Conservation (phyloP, 805 yeast species). For the Metschnikowia kunwiensis region DNA sequence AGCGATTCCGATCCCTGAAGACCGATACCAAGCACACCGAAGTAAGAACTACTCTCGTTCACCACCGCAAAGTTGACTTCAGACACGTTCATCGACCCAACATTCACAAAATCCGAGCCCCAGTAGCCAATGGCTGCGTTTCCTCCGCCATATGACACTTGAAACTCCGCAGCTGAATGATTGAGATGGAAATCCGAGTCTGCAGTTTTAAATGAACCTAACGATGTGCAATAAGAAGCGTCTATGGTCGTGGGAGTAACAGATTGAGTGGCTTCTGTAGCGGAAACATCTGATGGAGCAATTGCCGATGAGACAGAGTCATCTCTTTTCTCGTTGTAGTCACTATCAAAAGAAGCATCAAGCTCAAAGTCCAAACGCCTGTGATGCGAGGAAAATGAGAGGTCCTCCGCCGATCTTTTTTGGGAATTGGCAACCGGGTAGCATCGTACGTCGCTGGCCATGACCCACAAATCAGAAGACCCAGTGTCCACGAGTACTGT, state of each 20-base stretch:
- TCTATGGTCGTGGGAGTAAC: too few relatives aligned
- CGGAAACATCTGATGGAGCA: too few relatives aligned
- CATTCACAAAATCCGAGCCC: slow-evolving; percentile 58
- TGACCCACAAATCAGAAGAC: slow-evolving; percentile 44
- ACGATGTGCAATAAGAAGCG: slow-evolving; percentile 31
- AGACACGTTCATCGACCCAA: slow-evolving; percentile 48
- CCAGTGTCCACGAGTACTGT: slow-evolving; percentile 43
- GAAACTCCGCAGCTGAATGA: slow-evolving; percentile 38
- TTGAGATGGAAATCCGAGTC: slow-evolving; percentile 40
- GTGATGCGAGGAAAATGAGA: too few relatives aligned
- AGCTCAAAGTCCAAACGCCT: too few relatives aligned
- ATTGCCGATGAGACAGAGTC: too few relatives aligned
- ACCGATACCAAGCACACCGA: slow-evolving; percentile 77
- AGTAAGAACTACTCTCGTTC: slow-evolving; percentile 54
- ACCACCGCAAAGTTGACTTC: slow-evolving; percentile 73
- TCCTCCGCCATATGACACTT: slow-evolving; percentile 47
- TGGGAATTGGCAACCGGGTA: too few relatives aligned
- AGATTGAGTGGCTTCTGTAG: too few relatives aligned
- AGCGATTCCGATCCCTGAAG: slow-evolving; percentile 67
- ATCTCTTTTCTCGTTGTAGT: too few relatives aligned
- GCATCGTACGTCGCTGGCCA: slow-evolving; percentile 20
- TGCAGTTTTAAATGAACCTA: slow-evolving; percentile 48
- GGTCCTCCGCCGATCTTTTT: too few relatives aligned
- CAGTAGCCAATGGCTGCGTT: slow-evolving; percentile 49
- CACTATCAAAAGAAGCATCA: too few relatives aligned